Base-by-base conservation (phyloP, 2,329 filamentous ascomycete species). In the Aspergillus pseudoterreus region DNA sequence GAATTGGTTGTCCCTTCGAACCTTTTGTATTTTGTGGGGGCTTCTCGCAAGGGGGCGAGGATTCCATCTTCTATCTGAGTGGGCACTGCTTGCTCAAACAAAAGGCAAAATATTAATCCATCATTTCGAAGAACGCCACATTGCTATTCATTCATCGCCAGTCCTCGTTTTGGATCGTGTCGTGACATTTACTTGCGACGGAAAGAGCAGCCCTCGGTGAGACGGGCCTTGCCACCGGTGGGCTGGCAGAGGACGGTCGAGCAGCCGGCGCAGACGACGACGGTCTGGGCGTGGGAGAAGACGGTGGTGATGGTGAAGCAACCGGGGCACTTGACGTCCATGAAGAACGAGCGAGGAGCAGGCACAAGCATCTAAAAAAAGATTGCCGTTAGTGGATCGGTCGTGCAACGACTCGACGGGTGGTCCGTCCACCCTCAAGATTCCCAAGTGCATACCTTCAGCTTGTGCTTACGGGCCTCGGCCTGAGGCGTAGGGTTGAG, bases 241-340 rank as follows among this genome's bases (percentile, higher is more conserved):
- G 94, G 94, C 80, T 99, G 94, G 90, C 94, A 99, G 62, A 99
- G 90, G 67, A 99, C 94, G 71, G 95, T 96, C 72, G 92, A 96
- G 90, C 94, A 99, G 72, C 94, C 94, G 75, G 91, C 91, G 88
- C 94, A 99, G 85, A 97, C 95, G 79, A 99, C 94, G 77, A 99
- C 94, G 76, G 94, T 99, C 85, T 99, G 94, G 78, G 94, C 94
- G 85, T 99, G 94, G 62, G 92, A 97, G 90, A 97, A 99, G 80
- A 99, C 94, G 78, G 94, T 99, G 78, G 94, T 99, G 86, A 99
- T 99, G 79, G 92, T 96, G 88, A 97, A 99, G 90, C 94, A 99
- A 73, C 94, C 94, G 77, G 94, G 94, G 89, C 94, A 99, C 88
- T 99, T 99, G 84, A 99, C 94, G 77, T 99, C 94, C 94, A 99